Evolutionary conservation across 2,329 filamentous ascomycete genomes (phyloP), one percentile per base, ranked within the genome.

Genomic region (Beauveria pseudobassiana): DNA sequence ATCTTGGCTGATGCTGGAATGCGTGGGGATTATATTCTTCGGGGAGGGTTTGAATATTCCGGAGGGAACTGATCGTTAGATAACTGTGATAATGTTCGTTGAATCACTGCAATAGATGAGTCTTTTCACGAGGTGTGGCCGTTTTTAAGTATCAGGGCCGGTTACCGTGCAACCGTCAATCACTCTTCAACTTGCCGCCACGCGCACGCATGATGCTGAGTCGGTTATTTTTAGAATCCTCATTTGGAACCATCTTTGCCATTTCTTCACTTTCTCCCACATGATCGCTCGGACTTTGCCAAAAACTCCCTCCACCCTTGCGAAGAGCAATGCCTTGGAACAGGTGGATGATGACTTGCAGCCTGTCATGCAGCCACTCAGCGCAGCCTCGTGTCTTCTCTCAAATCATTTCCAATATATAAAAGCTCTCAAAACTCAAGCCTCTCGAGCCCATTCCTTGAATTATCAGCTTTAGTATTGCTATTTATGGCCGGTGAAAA

Each of bases 371-470:
- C 55, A 48, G 28, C 55, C 28, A 24, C 28, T 24, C 30, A 24
- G 53, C 26, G 12, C 7, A 14, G 34, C 12, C 9, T 38, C 10
- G 34, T 30, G 30, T 30, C 10, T 12, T 30, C 0, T 12, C 28
- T 9, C 0, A 3, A 30, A 30, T 30, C 2, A 30, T 30, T 30
- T 30, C 1, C 9, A 30, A 30, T 10, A 10, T 12, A 4, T 30
- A 10, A 12, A 1, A 30, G 3, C 10, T 30, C 10, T 30, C 10
- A 0, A 5, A 30, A 12, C 1, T 12, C 10, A 9, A 30, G 30
- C 1, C 9, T 30, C 7, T 30, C 4, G 3, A 30, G 10, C 30
- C 10, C 0, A 30, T 30, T 30, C 5, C 1, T 12, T 0, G 3
- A 4, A 30, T 5, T 0, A 30, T 30, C 1, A 12, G 30, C 22